Evolutionary conservation across 805 yeast genomes (phyloP), one percentile per base, ranked within the genome.

Genomic region (Sugiyamaella smithiae): DNA sequence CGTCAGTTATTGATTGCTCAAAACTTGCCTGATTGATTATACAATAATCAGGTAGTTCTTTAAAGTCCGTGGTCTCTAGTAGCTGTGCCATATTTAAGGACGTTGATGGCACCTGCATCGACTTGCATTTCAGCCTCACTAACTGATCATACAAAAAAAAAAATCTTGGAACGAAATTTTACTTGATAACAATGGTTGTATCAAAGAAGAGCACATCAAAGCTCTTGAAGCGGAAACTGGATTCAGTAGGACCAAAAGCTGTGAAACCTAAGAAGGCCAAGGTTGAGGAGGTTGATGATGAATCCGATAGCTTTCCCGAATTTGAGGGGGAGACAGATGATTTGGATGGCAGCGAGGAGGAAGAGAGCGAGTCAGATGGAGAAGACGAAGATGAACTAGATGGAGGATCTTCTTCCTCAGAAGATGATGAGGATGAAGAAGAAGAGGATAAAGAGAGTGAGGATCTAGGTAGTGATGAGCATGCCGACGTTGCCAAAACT

Each of bases 401-500:
- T 17, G 29, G 24, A 9, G 47, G 38, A 11, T 52, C 44, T 12
- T n/a, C n/a, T n/a, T n/a, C n/a, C n/a, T n/a, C n/a, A n/a, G 57
- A 53, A 4, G 43, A 40, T 20, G 50, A 41, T 11, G 52, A 45
- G 8, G 58, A 49, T 12, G 49, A 43, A 7, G 41, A 25, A 5
- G 49, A 38, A 8, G 23, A 36, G 5, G 49, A 41, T 12, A 43
- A 43, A 16, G 48, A 37, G 2, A 24, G 25, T 38, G 56, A 50
- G 11, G 38, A 43, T 14, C 41, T 23, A 37, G 49, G 23, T 17
- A 31, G 33, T 6, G 63, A 57, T 6, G 63, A 51, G 8, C 54
- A 50, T 9, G 56, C 59, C 19, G 70, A 60, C 26, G 62, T 59
- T 4, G 70, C 65, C 11, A 64, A 58, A 4, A 64, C 62, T 12